phyloP scores from a whole-genome alignment of 768 basidiomycete species.

The Podaxis mareebaensis region DNA sequence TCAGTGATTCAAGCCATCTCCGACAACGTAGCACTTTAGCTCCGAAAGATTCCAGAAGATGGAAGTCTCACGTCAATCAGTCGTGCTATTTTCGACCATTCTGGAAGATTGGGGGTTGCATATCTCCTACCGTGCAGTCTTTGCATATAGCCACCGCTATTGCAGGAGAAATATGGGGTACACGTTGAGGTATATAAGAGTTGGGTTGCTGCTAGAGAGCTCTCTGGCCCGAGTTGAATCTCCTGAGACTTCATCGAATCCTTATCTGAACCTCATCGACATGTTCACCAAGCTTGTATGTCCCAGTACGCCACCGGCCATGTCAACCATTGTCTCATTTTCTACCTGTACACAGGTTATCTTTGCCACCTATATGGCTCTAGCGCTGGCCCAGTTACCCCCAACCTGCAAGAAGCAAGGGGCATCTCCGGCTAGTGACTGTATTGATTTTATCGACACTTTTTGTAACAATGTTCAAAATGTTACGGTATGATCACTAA shows the following conservation, averaged over 20 bases:
- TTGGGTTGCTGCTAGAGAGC: not conserved
- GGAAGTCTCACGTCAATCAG: too few relatives aligned
- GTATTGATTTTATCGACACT: not conserved
- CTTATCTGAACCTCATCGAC: not conserved
- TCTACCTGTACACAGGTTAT: not conserved
- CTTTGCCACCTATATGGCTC: not conserved
- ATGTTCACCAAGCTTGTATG: not conserved
- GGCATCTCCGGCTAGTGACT: not conserved
- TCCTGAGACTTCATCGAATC: not conserved
- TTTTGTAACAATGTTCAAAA: not conserved
- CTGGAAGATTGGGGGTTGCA: too few relatives aligned
- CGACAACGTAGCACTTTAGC: too few relatives aligned
- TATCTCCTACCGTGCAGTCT: too few relatives aligned
- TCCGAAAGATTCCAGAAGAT: too few relatives aligned
- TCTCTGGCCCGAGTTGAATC: not conserved
- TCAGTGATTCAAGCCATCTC: too few relatives aligned
- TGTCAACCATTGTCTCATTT: not conserved
- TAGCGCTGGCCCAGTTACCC: not conserved
- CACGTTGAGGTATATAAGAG: not conserved
- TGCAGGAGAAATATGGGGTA: not conserved
- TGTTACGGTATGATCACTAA: not conserved
- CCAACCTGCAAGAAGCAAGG: not conserved
- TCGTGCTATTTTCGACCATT: too few relatives aligned
- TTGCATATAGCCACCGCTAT: not conserved
- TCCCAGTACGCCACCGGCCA: not conserved